Evolutionary conservation across 257 asterid species (phyloP).

Genomic region (Buddleja alternifolia): DNA sequence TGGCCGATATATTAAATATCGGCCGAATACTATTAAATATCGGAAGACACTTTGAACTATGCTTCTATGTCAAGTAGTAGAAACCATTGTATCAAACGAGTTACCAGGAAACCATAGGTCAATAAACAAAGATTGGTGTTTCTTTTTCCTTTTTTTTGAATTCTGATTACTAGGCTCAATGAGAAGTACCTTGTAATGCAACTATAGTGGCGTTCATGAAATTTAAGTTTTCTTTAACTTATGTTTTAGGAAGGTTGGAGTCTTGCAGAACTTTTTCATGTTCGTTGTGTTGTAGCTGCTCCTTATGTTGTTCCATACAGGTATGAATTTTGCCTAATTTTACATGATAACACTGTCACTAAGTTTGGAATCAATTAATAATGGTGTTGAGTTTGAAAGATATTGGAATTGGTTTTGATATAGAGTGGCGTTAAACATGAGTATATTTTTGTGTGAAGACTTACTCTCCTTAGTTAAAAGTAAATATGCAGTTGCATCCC

Average conservation of each 20-base stretch:
- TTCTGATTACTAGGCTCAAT: constrained; percentile 3
- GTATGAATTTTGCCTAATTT: constrained; percentile 38
- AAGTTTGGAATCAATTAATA: constrained; percentile 4
- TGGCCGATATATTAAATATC: no score
- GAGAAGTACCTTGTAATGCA: not conserved
- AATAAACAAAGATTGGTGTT: constrained; percentile 14
- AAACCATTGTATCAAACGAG: constrained; percentile 9
- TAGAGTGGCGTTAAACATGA: constrained; percentile 9
- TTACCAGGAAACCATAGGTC: constrained; percentile 21
- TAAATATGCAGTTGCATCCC: constrained; percentile 1
- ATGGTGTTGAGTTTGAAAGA: constrained; percentile 13
- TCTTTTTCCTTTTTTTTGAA: no score
- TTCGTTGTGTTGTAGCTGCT: constrained; percentile 85
- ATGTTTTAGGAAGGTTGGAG: constrained; percentile 96
- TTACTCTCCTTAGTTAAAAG: constrained; percentile 7
- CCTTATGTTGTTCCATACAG: constrained; percentile 97
- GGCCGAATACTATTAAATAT: no score
- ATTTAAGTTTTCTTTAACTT: constrained; percentile 19
- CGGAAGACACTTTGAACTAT: no score
- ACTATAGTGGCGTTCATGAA: constrained; percentile 13
- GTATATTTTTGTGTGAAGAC: not conserved
- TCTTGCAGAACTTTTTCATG: constrained; percentile 85
- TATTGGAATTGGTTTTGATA: not conserved
- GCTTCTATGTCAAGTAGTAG: not conserved
- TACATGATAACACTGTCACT: constrained; percentile 4